Conservation (phyloP, 352 stramenopile species). For the Globisporangium nunn region DNA sequence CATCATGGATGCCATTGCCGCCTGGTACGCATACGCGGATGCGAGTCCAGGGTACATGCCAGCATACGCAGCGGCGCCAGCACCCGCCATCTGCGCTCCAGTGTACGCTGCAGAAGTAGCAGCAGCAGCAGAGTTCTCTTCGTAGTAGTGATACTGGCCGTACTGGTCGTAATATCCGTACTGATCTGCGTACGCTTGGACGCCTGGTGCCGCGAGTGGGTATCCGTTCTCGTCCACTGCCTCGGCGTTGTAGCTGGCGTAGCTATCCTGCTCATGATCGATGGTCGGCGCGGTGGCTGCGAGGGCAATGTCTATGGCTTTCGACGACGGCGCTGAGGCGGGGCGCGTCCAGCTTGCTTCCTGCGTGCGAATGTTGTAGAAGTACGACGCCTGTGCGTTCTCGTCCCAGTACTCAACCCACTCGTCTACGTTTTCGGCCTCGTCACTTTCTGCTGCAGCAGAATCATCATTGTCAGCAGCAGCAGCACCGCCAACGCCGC, state of each 20-base stretch:
- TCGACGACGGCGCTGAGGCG: conserved; percentile 19
- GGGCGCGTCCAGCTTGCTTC: conserved; percentile 81
- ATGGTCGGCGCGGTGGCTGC: conserved; percentile 20
- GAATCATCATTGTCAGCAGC: conserved; percentile 3
- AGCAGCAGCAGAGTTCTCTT: conserved; percentile 21
- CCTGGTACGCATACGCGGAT: conserved; percentile 51
- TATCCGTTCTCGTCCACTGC: conserved; percentile 1
- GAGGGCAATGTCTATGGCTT: conserved; percentile 29
- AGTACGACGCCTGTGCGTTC: conserved; percentile 83
- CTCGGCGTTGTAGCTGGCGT: conserved; percentile 22
- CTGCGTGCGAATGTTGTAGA: conserved; percentile 85
- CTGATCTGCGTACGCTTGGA: conserved; percentile 52
- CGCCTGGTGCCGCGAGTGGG: not conserved
- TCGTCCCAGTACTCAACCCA: conserved; percentile 91
- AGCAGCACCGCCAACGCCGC: not conserved
- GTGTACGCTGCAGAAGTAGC: conserved; percentile 8
- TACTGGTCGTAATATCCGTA: conserved; percentile 79
- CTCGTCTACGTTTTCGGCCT: conserved; percentile 27
- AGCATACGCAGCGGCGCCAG: conserved; percentile 6
- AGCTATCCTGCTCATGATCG: conserved; percentile 37
- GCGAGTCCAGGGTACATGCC: conserved; percentile 50
- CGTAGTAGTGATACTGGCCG: conserved; percentile 82
- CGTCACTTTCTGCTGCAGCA: not conserved
- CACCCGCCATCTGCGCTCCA: conserved; percentile 20
- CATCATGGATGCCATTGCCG: conserved; percentile 55